Evolutionary conservation across 352 stramenopile species (phyloP).

Genomic region (Globisporangium cederbergense): DNA sequence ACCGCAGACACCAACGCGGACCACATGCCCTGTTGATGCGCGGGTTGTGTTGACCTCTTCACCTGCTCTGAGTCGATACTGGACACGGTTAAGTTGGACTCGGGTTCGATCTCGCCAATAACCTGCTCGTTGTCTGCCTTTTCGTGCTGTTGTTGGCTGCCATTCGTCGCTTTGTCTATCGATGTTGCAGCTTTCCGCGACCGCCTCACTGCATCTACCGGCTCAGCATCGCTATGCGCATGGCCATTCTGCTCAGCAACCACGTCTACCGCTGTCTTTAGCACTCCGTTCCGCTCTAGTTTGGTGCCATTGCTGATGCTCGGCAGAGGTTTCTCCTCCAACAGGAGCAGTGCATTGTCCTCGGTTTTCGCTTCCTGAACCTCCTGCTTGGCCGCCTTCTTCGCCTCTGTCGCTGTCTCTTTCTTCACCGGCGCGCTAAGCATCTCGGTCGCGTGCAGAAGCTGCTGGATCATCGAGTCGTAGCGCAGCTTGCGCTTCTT

Average conservation of each 20-base stretch:
- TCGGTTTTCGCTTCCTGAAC: not conserved
- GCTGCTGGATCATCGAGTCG: constrained; percentile 73
- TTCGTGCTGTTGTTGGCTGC: not conserved
- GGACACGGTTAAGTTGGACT: not conserved
- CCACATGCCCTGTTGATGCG: not conserved
- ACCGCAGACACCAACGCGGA: not conserved
- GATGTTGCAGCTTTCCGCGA: not conserved
- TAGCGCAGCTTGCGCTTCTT: constrained; percentile 77
- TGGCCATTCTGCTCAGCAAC: constrained; percentile 1
- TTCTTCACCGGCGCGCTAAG: constrained; percentile 29
- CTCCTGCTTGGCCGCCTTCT: not conserved
- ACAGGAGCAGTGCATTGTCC: not conserved
- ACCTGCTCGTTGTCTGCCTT: not conserved
- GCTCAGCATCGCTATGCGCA: not conserved
- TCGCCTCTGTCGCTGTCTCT: not conserved
- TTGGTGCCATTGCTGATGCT: constrained; percentile 2
- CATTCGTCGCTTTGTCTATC: not conserved
- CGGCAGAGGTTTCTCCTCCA: constrained; percentile 11
- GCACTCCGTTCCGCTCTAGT: not conserved
- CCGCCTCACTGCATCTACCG: not conserved
- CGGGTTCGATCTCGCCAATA: not conserved
- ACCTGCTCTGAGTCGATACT: not conserved
- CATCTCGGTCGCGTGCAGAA: constrained; percentile 54
- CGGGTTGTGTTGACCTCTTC: not conserved
- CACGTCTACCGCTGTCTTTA: not conserved